Conservation (phyloP, 2,329 filamentous ascomycete genomes). For the Penicillium sumatraense region DNA sequence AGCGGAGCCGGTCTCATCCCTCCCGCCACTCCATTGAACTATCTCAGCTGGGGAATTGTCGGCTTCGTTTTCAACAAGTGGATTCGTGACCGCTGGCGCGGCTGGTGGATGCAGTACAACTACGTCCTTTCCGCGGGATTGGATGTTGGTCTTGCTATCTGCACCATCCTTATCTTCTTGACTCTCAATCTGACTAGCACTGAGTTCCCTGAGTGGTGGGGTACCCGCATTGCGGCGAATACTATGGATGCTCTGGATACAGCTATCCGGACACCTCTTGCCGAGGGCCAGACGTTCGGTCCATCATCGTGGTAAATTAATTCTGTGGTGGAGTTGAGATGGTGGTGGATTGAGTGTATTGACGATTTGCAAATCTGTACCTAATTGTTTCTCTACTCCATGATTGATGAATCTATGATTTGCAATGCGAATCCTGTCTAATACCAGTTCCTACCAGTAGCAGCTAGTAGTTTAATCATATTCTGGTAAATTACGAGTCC, state of each 20-base stretch:
- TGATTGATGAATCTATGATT: no score
- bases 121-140: slow-evolving; percentile 74
- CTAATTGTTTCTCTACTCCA: no score
- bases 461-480: no score
- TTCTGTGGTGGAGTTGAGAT: background rate
- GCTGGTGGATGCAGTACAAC: slow-evolving; percentile 80
- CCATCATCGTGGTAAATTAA: slow-evolving; percentile 45
- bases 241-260: slow-evolving; percentile 67
- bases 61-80: slow-evolving; percentile 72
- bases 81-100: slow-evolving; percentile 66
- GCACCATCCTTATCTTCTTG: slow-evolving; percentile 72
- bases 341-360: background rate
- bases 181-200: slow-evolving; percentile 65
- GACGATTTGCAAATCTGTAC: no score
- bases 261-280: slow-evolving; percentile 61
- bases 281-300: slow-evolving; percentile 64
- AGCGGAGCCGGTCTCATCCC: slow-evolving; percentile 67
- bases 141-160: slow-evolving; percentile 69
- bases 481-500: no score
- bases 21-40: slow-evolving; percentile 72
- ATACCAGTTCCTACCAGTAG: no score
- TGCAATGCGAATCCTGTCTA: no score
- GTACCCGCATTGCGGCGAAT: slow-evolving; percentile 61
- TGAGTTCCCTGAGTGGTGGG: slow-evolving; percentile 68
- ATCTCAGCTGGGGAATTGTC: slow-evolving; percentile 71